A percentile compares a stretch with the other conserved stretches of the same genome.
Conservation (phyloP, 1,284 basidiomycete species). For the Dichomitus squalens region DNA sequence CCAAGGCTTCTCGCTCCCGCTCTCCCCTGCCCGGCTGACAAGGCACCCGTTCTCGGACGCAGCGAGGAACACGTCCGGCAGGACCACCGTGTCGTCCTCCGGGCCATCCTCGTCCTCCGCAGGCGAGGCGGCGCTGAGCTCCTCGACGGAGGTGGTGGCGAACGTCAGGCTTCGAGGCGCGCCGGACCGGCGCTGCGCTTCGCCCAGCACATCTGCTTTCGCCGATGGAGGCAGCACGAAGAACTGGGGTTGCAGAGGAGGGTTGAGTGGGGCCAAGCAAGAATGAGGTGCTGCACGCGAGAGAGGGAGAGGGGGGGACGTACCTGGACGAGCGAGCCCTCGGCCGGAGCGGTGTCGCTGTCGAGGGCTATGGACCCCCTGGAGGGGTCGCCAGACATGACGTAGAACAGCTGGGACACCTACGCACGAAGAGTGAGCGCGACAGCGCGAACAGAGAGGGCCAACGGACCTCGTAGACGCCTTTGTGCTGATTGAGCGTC, state of each 20-base stretch:
- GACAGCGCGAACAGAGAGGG: fast-evolving
- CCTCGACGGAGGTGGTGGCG: constrained; percentile 19
- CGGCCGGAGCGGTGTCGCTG: constrained; percentile 56
- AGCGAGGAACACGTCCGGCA: constrained; percentile 50
- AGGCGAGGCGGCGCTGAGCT: neutral
- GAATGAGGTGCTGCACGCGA: constrained; percentile 6
- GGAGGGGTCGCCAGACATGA: constrained; percentile 80
- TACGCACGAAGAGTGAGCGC: constrained; percentile 16
- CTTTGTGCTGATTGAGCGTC: constrained; percentile 33
- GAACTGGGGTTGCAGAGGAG: neutral
- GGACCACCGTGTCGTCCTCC: constrained; percentile 20
- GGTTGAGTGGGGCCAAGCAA: constrained; percentile 12
- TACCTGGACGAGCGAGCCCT: constrained; percentile 67
- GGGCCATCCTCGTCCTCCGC: constrained; percentile 12
- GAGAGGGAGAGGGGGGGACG: constrained; percentile 26
- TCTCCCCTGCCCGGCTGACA: constrained; percentile 26
- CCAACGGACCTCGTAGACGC: constrained; percentile 30
- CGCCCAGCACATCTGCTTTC: constrained; percentile 6
- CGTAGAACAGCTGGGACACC: constrained; percentile 53
- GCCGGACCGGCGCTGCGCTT: neutral
- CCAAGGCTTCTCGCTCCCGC: constrained; percentile 34
- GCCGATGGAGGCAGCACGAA: constrained; percentile 11
- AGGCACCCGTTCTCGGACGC: constrained; percentile 63
- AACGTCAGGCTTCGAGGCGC: constrained; percentile 16
- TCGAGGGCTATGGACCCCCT: constrained; percentile 77